Base-by-base conservation (phyloP, 1,284 basidiomycete species). In the Jaminaea rosea region DNA sequence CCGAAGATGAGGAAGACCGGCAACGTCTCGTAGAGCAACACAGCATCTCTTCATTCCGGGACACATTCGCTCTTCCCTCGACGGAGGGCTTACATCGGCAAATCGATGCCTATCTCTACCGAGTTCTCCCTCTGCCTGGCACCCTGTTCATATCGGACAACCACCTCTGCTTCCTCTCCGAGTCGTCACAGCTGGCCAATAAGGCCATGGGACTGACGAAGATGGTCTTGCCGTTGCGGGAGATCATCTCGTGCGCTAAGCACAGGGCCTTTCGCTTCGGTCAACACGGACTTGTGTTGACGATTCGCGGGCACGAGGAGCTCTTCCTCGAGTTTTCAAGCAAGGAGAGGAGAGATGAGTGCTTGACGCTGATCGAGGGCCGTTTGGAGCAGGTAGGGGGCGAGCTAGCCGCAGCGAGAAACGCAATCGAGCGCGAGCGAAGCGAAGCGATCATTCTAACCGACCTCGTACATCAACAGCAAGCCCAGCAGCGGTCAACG, bases 291-390 rank as follows among this genome's bases (percentile, higher is more conserved):
- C 80, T 97, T 19, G 83, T 88, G 26, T 79, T 97, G 53, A 85
- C 94, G 49, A 84, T 98, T 60, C 87, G 87, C 66, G 93, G 93
- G 0, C 87, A 96, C 71, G 93, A 97, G 76, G 93, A 98, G 71
- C 79, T 98, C 2, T 98, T 97, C 77, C 86, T 97, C 62, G 93
- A 97, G 75, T 93, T 98, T 69, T 78, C 80, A 37, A 84, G 84
- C 9, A 80, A 83, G 52, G 83, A 87, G 48, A 84, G 87, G 47
- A 82, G 91, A 28, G 80, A 84, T 55, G 82, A 84, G 3, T 89
- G 92, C 67, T 80, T 86, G 15, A 74, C 74, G 3, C 77, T 90
- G 15, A 78, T 98, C 42, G 83, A 91, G 58, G n/a, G n/a, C n/a
- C n/a, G n/a, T n/a, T n/a, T n/a, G n/a, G n/a, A n/a, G n/a, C 79